A percentile compares a stretch with the other conserved stretches of the same genome.
These are phyloP conservation scores for Alternaria sp. DNA, from an alignment of 2,329 filamentous ascomycete species.

Conservation along the genomic window DNA sequence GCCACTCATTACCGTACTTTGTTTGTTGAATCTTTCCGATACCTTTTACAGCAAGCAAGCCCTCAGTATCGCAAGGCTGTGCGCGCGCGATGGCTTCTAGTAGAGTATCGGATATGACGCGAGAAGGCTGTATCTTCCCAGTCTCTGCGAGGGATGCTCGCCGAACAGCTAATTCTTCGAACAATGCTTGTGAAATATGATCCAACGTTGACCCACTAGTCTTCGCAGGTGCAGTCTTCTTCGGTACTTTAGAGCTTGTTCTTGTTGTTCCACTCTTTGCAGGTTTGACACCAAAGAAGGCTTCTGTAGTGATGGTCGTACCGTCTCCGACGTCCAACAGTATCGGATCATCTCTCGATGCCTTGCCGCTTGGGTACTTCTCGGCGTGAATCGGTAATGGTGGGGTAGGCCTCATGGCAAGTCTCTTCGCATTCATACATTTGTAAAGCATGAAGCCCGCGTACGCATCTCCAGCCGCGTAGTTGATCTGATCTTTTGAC, in stretches of 20 bases:
- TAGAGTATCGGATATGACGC: conserved; percentile 27
- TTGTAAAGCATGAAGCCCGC: conserved; percentile 79
- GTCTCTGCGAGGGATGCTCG: conserved; percentile 26
- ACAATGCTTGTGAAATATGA: conserved; percentile 22
- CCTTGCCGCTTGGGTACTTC: conserved; percentile 27
- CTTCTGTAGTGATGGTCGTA: conserved; percentile 25
- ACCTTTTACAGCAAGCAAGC: conserved; percentile 32
- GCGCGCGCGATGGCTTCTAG: conserved; percentile 32
- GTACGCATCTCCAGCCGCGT: conserved; percentile 84
- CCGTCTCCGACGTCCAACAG: conserved; percentile 28
- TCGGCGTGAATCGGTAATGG: conserved; percentile 35
- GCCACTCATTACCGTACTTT: conserved; percentile 37
- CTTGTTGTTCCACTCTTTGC: neutral
- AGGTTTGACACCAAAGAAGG: conserved; percentile 28
- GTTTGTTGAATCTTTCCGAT: conserved; percentile 25
- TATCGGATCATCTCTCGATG: conserved; percentile 22
- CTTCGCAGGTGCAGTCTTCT: neutral
- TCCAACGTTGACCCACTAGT: conserved; percentile 15
- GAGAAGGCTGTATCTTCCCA: conserved; percentile 10
- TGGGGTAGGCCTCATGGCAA: conserved; percentile 54
- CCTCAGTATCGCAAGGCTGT: conserved; percentile 24
- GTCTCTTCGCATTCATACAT: conserved; percentile 67
- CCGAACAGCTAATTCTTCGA: conserved; percentile 20
- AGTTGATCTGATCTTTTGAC: conserved; percentile 70
- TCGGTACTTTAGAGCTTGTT: neutral